A percentile compares a stretch with the other conserved stretches of the same genome.
Evolutionary conservation across 352 stramenopile genomes (phyloP).

Genomic region (Pythium phragmitis): DNA sequence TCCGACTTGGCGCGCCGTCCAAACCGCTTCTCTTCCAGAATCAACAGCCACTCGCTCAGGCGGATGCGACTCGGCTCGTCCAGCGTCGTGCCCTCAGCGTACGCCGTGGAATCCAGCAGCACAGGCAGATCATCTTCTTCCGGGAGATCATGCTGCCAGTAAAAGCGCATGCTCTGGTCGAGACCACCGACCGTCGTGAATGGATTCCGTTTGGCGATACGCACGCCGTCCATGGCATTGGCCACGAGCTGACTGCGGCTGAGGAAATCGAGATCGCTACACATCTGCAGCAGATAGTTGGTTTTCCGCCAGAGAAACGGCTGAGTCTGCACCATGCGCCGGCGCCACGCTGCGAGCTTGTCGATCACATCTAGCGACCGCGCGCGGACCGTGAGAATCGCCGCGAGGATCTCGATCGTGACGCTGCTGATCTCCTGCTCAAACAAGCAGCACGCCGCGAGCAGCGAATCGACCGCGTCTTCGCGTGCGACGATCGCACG

Average conservation of each 20-base stretch:
- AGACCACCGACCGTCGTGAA: conserved; percentile 72
- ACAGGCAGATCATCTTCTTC: conserved; percentile 55
- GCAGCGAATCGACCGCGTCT: conserved; percentile 47
- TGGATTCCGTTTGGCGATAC: conserved; percentile 57
- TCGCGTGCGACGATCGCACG: conserved; percentile 64
- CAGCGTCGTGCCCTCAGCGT: conserved; percentile 32
- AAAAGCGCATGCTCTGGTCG: conserved; percentile 56
- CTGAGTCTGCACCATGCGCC: conserved; percentile 53
- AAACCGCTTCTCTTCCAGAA: conserved; percentile 56
- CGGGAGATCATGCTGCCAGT: conserved; percentile 55
- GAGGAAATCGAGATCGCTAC: conserved; percentile 69
- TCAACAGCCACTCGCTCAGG: conserved; percentile 53
- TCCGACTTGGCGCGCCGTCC: conserved; percentile 38
- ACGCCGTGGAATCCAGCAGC: conserved; percentile 54
- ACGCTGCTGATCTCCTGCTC: conserved; percentile 30
- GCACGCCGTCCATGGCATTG: conserved; percentile 53
- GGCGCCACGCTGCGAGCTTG: conserved; percentile 55
- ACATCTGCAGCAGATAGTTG: conserved; percentile 76
- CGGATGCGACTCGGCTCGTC: conserved; percentile 50
- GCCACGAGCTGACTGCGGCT: conserved; percentile 58
- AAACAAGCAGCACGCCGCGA: conserved; percentile 52
- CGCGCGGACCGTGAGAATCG: conserved; percentile 44
- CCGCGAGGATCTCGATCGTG: conserved; percentile 43
- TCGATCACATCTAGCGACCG: conserved; percentile 56
- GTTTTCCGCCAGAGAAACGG: conserved; percentile 60